These are phyloP conservation scores for Russula olivacea DNA, from an alignment of 768 basidiomycete species.

Conservation along the genomic window DNA sequence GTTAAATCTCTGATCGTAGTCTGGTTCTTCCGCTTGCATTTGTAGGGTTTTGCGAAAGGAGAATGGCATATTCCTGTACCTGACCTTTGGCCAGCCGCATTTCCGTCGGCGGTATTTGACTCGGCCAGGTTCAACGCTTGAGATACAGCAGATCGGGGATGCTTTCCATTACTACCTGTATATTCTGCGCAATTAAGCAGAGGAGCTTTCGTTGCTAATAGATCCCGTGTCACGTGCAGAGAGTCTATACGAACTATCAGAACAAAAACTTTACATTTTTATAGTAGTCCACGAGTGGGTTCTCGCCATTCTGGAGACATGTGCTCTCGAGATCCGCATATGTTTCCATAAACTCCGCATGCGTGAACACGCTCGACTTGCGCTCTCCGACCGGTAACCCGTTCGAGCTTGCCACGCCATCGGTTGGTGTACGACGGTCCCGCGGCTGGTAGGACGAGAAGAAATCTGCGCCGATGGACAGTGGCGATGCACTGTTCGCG, in stretches of 20 bases:
- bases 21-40: background rate
- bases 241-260: constrained; percentile 33
- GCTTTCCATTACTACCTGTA: constrained; percentile 83
- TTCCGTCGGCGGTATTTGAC: constrained; percentile 69
- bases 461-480: constrained; percentile 55
- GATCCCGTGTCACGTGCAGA: background rate
- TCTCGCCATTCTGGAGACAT: constrained; percentile 71
- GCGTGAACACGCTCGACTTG: constrained; percentile 78
- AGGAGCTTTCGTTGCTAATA: too few relatives aligned
- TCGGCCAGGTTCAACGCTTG: constrained; percentile 50
- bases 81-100: constrained; percentile 88
- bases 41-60: constrained; percentile 55
- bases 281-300: constrained; percentile 85
- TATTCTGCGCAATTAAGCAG: constrained; percentile 42
- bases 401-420: constrained; percentile 69
- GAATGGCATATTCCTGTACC: constrained; percentile 62
- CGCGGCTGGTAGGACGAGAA: constrained; percentile 61
- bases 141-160: constrained; percentile 68
- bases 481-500: constrained; percentile 42
- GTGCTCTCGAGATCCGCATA: constrained; percentile 76
- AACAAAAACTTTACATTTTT: constrained; percentile 93
- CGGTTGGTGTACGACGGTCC: constrained; percentile 55
- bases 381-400: constrained; percentile 76
- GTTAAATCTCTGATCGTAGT: background rate
- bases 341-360: constrained; percentile 81